Percentiles rank a stretch among this genome's conserved stretches.
Evolutionary conservation across 2,329 filamentous ascomycete species (phyloP).

Genomic region (Aspergillus pseudoviridinutans): DNA sequence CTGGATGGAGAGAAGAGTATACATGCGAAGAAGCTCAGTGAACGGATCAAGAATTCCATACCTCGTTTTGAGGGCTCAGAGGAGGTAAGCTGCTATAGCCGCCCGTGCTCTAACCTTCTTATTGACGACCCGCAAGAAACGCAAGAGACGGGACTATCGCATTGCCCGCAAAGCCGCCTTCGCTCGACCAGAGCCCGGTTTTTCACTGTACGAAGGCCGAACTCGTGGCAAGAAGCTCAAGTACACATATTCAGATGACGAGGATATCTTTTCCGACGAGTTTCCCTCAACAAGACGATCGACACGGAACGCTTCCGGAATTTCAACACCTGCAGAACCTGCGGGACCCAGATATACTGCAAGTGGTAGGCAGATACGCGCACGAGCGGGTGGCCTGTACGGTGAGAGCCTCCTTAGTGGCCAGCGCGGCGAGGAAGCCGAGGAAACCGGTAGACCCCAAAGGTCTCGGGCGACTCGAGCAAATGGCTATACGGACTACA

Average conservation of each 20-base stretch:
- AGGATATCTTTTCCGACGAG: slow-evolving; percentile 63
- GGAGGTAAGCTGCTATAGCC: slow-evolving; percentile 57
- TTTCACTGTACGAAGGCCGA: slow-evolving; percentile 91
- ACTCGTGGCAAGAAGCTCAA: slow-evolving; percentile 94
- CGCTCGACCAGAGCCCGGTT: slow-evolving; percentile 78
- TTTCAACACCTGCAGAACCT: slow-evolving; percentile 68
- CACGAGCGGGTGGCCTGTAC: slow-evolving; percentile 51
- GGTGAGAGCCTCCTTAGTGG: slow-evolving; percentile 55
- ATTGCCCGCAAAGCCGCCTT: slow-evolving; percentile 82
- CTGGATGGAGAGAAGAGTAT: slow-evolving; percentile 76
- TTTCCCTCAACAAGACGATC: slow-evolving; percentile 62
- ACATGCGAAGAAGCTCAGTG: slow-evolving; percentile 71
- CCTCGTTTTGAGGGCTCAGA: slow-evolving; percentile 91
- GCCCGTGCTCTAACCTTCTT: background rate
- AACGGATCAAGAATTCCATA: slow-evolving; percentile 73
- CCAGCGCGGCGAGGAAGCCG: slow-evolving; percentile 46
- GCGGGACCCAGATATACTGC: slow-evolving; percentile 66
- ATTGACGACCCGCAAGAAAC: slow-evolving; percentile 59
- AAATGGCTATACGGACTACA: slow-evolving; percentile 50
- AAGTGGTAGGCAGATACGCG: slow-evolving; percentile 76
- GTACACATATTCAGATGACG: slow-evolving; percentile 92
- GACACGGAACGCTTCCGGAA: slow-evolving; percentile 62
- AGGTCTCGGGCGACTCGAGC: slow-evolving; percentile 28
- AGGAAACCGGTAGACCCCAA: slow-evolving; percentile 38
- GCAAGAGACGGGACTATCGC: slow-evolving; percentile 87